These are phyloP conservation scores for Leishmania guyanensis DNA, from an alignment of 208 protist genomes.

Conservation along the genomic window DNA sequence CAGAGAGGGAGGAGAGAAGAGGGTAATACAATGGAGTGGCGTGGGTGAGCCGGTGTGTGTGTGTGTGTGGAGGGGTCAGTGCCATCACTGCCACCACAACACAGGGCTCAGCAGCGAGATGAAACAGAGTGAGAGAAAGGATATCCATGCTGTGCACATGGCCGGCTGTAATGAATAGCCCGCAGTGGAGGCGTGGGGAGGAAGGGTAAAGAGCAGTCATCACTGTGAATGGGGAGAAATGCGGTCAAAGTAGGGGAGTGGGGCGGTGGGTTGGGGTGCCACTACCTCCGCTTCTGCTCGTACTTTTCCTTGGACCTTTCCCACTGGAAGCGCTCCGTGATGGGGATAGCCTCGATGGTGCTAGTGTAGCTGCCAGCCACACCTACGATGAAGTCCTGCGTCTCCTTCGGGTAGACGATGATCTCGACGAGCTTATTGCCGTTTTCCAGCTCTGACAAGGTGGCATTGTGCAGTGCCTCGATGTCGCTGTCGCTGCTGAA, in stretches of 20 bases:
- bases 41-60: neutral
- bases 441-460: conserved; percentile 58
- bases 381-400: conserved; percentile 70
- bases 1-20: neutral
- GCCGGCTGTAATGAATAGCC: neutral
- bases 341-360: conserved; percentile 62
- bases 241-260: neutral
- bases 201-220: neutral
- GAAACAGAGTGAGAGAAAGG: neutral
- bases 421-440: conserved; percentile 63
- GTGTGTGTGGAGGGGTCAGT: neutral
- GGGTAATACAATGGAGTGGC: neutral
- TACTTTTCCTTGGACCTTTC: conserved; percentile 55
- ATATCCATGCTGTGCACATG: conserved; percentile 10
- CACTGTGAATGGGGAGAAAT: neutral
- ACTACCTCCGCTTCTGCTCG: conserved; percentile 24
- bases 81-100: neutral
- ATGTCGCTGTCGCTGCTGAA: conserved; percentile 63
- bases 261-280: neutral
- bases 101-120: neutral
- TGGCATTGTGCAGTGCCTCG: conserved; percentile 57
- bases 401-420: conserved; percentile 77
- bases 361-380: conserved; percentile 72
- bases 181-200: neutral
- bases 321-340: conserved; percentile 60